Percentiles rank a stretch among this genome's conserved stretches.
Conservation (phyloP, 164 flowering plant species). For the Malania oleifera region DNA sequence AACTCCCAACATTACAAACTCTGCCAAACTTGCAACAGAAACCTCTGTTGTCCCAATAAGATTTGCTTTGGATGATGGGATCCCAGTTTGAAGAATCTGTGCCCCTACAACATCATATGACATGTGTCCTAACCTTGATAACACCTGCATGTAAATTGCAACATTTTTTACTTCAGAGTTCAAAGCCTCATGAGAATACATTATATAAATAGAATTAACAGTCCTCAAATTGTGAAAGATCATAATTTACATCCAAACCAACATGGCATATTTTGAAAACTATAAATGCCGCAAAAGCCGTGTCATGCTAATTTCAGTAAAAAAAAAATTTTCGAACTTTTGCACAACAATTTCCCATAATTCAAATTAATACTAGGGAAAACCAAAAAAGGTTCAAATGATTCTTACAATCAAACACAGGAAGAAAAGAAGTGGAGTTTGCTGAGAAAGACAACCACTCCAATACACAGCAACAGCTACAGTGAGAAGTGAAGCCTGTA, state of each 20-base stretch:
- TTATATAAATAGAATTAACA: background rate
- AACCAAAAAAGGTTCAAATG: background rate
- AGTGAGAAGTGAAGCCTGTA: constrained; percentile 88
- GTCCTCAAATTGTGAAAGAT: background rate
- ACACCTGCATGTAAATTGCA: constrained; percentile 44
- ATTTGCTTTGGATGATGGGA: constrained; percentile 85
- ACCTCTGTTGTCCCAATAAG: constrained; percentile 91
- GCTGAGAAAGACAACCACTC: constrained; percentile 73
- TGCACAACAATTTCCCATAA: no score
- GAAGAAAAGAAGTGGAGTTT: constrained; percentile 76
- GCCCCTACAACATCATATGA: constrained; percentile 91
- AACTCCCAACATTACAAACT: constrained; percentile 83
- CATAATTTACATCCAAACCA: background rate
- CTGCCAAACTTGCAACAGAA: constrained; percentile 90
- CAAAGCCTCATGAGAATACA: background rate
- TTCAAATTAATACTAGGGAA: no score
- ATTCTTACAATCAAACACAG: constrained; percentile 73
- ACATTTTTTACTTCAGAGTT: background rate
- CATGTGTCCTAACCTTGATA: constrained; percentile 97
- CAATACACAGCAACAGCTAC: constrained; percentile 84
- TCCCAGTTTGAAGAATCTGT: constrained; percentile 98
- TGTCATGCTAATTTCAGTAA: no score
- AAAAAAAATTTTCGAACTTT: no score
- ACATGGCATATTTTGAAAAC: no score
- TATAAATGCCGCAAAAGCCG: no score